Percentiles rank a stretch among this genome's conserved stretches.
phyloP scores from a whole-genome alignment of 805 yeast genomes.

The Candida caryicola region DNA sequence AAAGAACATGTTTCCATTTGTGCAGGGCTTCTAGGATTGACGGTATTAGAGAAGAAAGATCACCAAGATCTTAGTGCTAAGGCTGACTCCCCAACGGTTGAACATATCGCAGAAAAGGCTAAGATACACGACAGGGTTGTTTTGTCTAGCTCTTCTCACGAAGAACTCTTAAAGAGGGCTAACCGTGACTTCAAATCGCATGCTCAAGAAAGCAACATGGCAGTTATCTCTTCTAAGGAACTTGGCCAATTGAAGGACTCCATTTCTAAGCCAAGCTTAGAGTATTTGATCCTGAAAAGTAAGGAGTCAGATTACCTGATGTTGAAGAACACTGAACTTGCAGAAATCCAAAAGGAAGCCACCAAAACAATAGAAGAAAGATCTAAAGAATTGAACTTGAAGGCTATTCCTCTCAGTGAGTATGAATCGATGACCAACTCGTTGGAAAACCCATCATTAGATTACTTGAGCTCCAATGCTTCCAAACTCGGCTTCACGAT shows the following conservation, averaged over 20 bases:
- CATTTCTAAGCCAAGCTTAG: conserved; percentile 14
- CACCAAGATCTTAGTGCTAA: conserved; percentile 3
- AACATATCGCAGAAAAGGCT: conserved; percentile 13
- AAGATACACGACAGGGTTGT: conserved; percentile 2
- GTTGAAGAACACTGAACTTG: conserved; percentile 9
- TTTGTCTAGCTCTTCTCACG: not conserved
- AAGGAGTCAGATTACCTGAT: conserved; percentile 6
- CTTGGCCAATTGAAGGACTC: conserved; percentile 14
- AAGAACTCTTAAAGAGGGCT: conserved; percentile 1
- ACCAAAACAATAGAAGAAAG: conserved; percentile 5
- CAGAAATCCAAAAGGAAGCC: conserved; percentile 4
- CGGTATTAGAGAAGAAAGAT: conserved; percentile 3
- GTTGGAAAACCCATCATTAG: conserved; percentile 3
- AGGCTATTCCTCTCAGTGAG: conserved; percentile 7
- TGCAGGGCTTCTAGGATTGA: conserved; percentile 10
- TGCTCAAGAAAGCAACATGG: conserved; percentile 10
- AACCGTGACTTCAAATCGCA: conserved; percentile 12
- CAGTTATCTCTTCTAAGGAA: conserved; percentile 13
- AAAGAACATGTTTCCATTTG: conserved; percentile 8
- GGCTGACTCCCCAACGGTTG: conserved; percentile 14
- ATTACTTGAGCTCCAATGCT: conserved; percentile 8
- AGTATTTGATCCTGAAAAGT: conserved; percentile 15
- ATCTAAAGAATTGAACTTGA: conserved; percentile 12
- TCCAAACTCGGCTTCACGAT: conserved; percentile 1
- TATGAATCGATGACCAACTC: not conserved